phyloP scores from a whole-genome alignment of 176 grass and related monocot species.

The Dactylis glomerata region DNA sequence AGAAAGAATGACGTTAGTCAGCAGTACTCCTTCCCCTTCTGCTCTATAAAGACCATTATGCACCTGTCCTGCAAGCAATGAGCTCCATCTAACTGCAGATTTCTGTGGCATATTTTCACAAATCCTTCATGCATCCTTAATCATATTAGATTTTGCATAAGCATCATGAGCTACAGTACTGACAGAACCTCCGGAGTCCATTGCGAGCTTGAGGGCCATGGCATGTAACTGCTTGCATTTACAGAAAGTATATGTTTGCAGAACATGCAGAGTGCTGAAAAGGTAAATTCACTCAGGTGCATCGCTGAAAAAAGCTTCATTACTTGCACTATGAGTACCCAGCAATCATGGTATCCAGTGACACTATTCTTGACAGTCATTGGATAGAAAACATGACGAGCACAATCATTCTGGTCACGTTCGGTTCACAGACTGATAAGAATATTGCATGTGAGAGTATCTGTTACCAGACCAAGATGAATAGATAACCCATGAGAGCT shows the following conservation, averaged over 20 bases:
- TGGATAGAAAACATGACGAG: constrained; percentile 47
- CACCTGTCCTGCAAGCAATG: constrained; percentile 45
- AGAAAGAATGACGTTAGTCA: constrained; percentile 58
- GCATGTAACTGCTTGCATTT: constrained; percentile 50
- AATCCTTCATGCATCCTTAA: constrained; percentile 37
- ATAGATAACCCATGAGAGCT: constrained; percentile 52
- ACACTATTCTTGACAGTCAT: constrained; percentile 49
- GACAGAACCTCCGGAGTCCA: constrained; percentile 43
- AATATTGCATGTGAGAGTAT: constrained; percentile 62
- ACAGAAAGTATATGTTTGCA: constrained; percentile 27
- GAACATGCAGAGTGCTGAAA: constrained; percentile 63
- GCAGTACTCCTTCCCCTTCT: constrained; percentile 27
- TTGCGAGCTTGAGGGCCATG: constrained; percentile 40
- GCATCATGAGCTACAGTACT: constrained; percentile 48
- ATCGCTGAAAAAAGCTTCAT: constrained; percentile 49
- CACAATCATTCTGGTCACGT: constrained; percentile 42
- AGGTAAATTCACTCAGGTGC: constrained; percentile 54
- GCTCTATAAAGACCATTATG: constrained; percentile 47
- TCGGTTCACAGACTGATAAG: constrained; percentile 56
- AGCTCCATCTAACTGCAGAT: constrained; percentile 59
- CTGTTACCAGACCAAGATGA: constrained; percentile 41
- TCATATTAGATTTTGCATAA: constrained; percentile 54
- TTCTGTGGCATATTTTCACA: constrained; percentile 53
- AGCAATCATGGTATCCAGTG: constrained; percentile 69
- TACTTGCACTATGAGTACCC: constrained; percentile 36